phyloP scores from a whole-genome alignment of 1,284 basidiomycete genomes.

The Naganishia albida region DNA sequence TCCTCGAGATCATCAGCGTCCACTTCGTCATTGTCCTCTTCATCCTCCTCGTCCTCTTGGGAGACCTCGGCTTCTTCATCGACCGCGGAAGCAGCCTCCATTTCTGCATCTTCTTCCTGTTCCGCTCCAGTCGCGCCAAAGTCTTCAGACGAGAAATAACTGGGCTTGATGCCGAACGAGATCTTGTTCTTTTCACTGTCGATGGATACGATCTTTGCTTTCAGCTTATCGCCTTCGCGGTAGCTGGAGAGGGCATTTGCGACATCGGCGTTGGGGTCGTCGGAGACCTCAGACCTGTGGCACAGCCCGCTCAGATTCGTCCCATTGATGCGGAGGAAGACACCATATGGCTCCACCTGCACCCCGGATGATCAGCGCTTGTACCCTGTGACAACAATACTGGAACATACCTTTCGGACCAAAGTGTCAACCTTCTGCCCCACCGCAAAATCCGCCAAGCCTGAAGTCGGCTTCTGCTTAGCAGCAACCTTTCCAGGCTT shows the following conservation, averaged over 20 bases:
- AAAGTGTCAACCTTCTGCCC: constrained; percentile 74
- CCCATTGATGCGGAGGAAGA: constrained; percentile 85
- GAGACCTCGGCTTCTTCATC: constrained; percentile 40
- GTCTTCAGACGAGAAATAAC: constrained; percentile 65
- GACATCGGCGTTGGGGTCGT: constrained; percentile 78
- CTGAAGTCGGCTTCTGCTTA: constrained; percentile 44
- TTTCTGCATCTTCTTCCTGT: constrained; percentile 48
- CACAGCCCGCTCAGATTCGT: constrained; percentile 86
- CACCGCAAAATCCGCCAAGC: constrained; percentile 64
- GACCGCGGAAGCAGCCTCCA: constrained; percentile 34
- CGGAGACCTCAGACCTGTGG: constrained; percentile 88
- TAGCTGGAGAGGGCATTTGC: constrained; percentile 76
- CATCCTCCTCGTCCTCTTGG: constrained; percentile 37
- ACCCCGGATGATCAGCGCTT: constrained; percentile 52
- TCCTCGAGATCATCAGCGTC: constrained; percentile 47
- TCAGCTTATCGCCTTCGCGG: constrained; percentile 81
- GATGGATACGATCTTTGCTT: constrained; percentile 72
- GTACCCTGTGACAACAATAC: constrained; percentile 32
- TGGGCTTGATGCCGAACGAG: constrained; percentile 86
- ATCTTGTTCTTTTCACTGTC: constrained; percentile 75
- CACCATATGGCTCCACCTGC: constrained; percentile 71
- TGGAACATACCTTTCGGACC: constrained; percentile 61
- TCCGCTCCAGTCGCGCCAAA: constrained; percentile 48
- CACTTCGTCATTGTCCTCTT: constrained; percentile 44
- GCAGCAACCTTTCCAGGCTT: constrained; percentile 56